Evolutionary conservation across 2,329 filamentous ascomycete genomes (phyloP), one percentile per base, ranked within the genome.

Genomic region (Xylariales sp.): DNA sequence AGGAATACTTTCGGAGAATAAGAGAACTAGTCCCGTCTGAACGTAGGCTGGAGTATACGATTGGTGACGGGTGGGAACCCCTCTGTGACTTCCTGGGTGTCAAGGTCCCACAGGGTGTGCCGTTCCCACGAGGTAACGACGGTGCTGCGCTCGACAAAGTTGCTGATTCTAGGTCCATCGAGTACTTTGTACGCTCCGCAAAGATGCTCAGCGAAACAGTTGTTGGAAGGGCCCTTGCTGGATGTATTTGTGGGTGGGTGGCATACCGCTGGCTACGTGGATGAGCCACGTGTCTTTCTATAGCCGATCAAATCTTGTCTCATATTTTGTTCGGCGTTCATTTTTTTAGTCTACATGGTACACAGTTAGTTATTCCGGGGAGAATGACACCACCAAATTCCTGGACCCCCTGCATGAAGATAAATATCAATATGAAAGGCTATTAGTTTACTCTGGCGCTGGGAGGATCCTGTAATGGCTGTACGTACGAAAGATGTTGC

Each of bases 31-130:
- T 70, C 1, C 62, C 62, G 32, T 46, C 62, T 9, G 68, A 64
- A 57, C 54, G 62, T 45, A 59, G 57, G 32, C 60, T 71, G 6
- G 69, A 69, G 43, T 71, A 69, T 18, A 45, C 48, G 16, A 43
- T 66, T 23, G 50, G 34, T 34, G 63, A 69, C 32, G 66, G 62
- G 16, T 69, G 66, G 69, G 69, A 53, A 9, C 66, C 63, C 3
- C 36, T 71, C 2, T 71, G 69, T 49, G 56, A 18, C 36, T 69
- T 71, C 48, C 63, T 71, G 36, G 68, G 65, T 16, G 46, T 53
- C 16, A 53, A 66, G 4, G 56, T 67, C 5, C 68, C 64, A 5
- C 36, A 39, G 36, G 48, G 56, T 14, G 48, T 69, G 3, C 54
- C 54, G 23, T 69, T 69, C 23, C 60, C 67, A 14, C 43, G 32